Percentiles rank a stretch among this genome's conserved stretches.
These are phyloP conservation scores for Phytopythium aichiense DNA, from an alignment of 352 stramenopile genomes.

Conservation along the genomic window DNA sequence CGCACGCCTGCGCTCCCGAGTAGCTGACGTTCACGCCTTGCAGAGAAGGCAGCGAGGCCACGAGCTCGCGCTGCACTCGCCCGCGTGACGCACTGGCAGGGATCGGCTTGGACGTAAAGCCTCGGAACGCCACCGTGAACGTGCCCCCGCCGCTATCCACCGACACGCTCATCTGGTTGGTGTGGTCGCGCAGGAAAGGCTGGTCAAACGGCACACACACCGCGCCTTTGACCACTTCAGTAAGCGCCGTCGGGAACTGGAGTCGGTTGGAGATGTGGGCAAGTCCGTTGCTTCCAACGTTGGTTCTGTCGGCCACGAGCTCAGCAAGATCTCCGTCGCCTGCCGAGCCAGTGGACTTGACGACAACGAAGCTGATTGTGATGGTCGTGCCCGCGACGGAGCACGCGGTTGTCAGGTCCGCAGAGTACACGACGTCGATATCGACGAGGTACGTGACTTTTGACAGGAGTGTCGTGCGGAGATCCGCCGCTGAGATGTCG, in stretches of 20 bases:
- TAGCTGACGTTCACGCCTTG: slow-evolving; percentile 51
- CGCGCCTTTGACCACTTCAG: slow-evolving; percentile 43
- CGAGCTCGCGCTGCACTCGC: slow-evolving; percentile 28
- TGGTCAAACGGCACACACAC: slow-evolving; percentile 52
- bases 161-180: slow-evolving; percentile 34
- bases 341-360: slow-evolving; percentile 26
- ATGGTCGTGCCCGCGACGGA: slow-evolving; percentile 46
- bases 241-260: slow-evolving; percentile 46
- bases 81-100: slow-evolving; percentile 30
- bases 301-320: slow-evolving; percentile 46
- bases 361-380: slow-evolving; percentile 63
- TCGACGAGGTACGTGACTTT: slow-evolving; percentile 57
- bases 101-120: slow-evolving; percentile 60
- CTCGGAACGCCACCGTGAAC: slow-evolving; percentile 61
- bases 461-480: slow-evolving; percentile 38
- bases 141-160: slow-evolving; percentile 40
- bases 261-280: slow-evolving; percentile 61
- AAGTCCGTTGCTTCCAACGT: slow-evolving; percentile 42
- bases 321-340: slow-evolving; percentile 55
- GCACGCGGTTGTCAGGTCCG: slow-evolving; percentile 31
- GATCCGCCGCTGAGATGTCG: slow-evolving; percentile 27
- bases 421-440: slow-evolving; percentile 48
- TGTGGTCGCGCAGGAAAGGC: slow-evolving; percentile 32
- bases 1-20: slow-evolving; percentile 52
- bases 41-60: slow-evolving; percentile 44